Evolutionary conservation across 768 basidiomycete species (phyloP), one percentile per base, ranked within the genome.

Genomic region (Auricularia sp.): DNA sequence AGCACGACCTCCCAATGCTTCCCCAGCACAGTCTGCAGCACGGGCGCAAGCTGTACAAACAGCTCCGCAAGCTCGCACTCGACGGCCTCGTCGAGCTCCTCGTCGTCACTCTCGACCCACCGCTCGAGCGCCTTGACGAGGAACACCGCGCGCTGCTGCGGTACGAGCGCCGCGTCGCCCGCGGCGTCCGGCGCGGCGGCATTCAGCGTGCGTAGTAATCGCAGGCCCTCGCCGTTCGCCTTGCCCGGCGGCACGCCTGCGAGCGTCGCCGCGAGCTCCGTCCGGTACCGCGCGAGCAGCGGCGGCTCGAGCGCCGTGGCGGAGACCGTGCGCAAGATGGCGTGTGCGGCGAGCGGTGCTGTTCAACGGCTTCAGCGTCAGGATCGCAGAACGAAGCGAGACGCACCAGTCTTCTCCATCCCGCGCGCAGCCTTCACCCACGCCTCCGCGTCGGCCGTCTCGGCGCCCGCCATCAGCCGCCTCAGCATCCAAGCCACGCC

Each of bases 1-100:
- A 92, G 95, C 3, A 94, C 85, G 39, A 94, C 83, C 61, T 92
- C 90, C 97, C 97, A 99, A 74, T 98, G 97, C 0, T 82, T 78
- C 0, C 96, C 97, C 14, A 85, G 79, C 1, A 96, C 80, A 71
- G 85, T 90, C 75, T 98, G 94, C 66, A 98, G 75, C 63, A 98
- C 88, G 2, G 95, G 94, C 1, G 86, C 91, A 1, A 98, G 78
- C 64, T 88, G 80, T 54, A 81, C 75, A 71, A 92, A 91, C 3
- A 97, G 73, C 66, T 85, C 73, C 6, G 89, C 85, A 78, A 96
- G 85, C 63, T 81, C 83, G 65, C 84, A 85, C 72, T 97, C 90
- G 3, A 94, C 81, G 59, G 89, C 87, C 68, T 93, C 91, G 34
- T 85, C 82, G 2, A 92, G 75, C 33, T 87, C 86, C 13, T 85